Base-by-base conservation (phyloP, 2,329 filamentous ascomycete genomes). In the Whalleya microplaca region DNA sequence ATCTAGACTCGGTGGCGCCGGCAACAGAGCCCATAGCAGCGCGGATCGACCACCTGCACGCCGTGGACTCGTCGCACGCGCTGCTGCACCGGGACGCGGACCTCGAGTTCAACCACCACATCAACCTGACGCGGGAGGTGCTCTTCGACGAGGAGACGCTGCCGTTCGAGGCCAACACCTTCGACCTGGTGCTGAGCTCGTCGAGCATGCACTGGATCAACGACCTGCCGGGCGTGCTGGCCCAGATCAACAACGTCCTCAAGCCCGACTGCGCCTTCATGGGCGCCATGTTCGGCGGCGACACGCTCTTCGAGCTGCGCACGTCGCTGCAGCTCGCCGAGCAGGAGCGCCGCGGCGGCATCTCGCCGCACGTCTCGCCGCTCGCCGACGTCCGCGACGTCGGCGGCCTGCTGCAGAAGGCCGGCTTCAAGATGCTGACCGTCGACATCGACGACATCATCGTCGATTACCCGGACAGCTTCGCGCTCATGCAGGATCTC, bases 401-500 rank as follows among this genome's bases (percentile, higher is more conserved):
- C 1, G 95, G 95, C 2, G 93, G 92, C 1, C 77, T 99, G 51
- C 77, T 99, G 60, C 90, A 91, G 65, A 87, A 88, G 61, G 91
- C 94, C 0, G 92, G 93, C 18, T 99, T 98, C 79, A 96, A 93
- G 74, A 89, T 99, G 79, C 80, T 98, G 66, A 99, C 96, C 0
- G 92, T 99, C 1, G 95, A 99, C 68, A 88, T 99, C 14, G 96
- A 99, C 74, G 95, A 99, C 74, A 96, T 99, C 48, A 86, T 98
- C 23, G 92, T 99, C 27, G 92, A 96, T 72, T 99, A 92, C 70
- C 95, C 95, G 0, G 86, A 94, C 74, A 89, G 84, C 0, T 96
- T 96, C 76, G 86, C 92, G 1, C 78, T 99, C 52, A 96, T 99
- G 93, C 83, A 88, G 66, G 95, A 99, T 73, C 77, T 99, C 53